These are phyloP conservation scores for Naematelia encephala DNA, from an alignment of 768 basidiomycete species.

Conservation along the genomic window DNA sequence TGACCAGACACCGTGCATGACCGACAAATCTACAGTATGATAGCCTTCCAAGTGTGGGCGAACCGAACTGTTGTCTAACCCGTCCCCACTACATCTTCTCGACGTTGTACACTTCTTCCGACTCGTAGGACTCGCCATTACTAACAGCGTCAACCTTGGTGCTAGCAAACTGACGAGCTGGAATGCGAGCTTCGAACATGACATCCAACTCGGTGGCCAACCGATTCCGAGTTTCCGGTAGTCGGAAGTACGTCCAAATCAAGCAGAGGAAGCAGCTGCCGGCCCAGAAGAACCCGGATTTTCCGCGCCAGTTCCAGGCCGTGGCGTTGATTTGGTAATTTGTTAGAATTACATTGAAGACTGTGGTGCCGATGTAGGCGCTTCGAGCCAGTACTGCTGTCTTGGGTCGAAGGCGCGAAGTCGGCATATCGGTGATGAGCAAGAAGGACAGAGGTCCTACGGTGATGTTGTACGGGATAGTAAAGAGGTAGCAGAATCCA, in stretches of 20 bases:
- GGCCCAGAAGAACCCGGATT: constrained; percentile 36
- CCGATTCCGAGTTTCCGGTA: constrained; percentile 38
- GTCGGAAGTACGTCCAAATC: constrained; percentile 39
- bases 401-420: constrained; percentile 50
- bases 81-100: too few relatives aligned
- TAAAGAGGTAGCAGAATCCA: constrained; percentile 5
- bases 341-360: constrained; percentile 35
- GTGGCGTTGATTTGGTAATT: constrained; percentile 45
- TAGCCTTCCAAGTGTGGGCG: too few relatives aligned
- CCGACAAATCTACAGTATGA: too few relatives aligned
- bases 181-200: constrained; percentile 50
- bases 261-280: constrained; percentile 33
- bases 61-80: too few relatives aligned
- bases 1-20: too few relatives aligned
- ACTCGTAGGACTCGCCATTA: too few relatives aligned
- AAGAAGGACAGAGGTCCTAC: constrained; percentile 23
- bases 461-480: neutral
- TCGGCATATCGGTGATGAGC: constrained; percentile 48
- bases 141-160: constrained; percentile 42
- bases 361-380: constrained; percentile 34
- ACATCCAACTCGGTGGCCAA: constrained; percentile 52
- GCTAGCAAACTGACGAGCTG: constrained; percentile 47
- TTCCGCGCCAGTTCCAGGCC: constrained; percentile 40
- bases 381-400: constrained; percentile 38
- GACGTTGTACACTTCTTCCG: too few relatives aligned